Evolutionary conservation across 768 basidiomycete species (phyloP).

Genomic region (Calocera viscosa): DNA sequence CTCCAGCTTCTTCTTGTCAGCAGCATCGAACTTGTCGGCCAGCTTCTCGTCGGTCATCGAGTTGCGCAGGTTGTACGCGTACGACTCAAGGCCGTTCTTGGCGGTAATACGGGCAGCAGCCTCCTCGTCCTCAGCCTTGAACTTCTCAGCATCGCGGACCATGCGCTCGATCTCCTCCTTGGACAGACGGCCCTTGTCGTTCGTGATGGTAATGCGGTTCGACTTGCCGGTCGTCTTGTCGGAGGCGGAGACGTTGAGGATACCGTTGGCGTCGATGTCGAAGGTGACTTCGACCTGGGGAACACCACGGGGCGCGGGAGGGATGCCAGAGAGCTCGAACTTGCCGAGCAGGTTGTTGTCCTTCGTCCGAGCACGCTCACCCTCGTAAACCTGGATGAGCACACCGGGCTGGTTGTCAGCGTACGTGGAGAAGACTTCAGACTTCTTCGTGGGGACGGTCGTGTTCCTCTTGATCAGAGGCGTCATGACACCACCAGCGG

Average conservation of each 20-base stretch:
- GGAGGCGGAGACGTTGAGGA: conserved; percentile 85
- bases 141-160: conserved; percentile 88
- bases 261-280: conserved; percentile 95
- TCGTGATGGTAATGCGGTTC: conserved; percentile 85
- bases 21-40: conserved; percentile 72
- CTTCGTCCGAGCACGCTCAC: conserved; percentile 95
- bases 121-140: conserved; percentile 80
- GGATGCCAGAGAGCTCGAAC: conserved; percentile 94
- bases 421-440: conserved; percentile 96
- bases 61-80: conserved; percentile 90
- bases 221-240: conserved; percentile 98
- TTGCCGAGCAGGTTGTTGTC: conserved; percentile 98
- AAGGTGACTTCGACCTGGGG: conserved; percentile 97
- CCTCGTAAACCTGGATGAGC: conserved; percentile 95
- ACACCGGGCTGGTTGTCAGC: conserved; percentile 98
- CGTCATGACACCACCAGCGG: conserved; percentile 98
- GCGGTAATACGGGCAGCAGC: conserved; percentile 68
- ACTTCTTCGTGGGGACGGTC: conserved; percentile 96
- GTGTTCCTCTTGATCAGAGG: conserved; percentile 98
- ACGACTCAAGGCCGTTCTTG: conserved; percentile 91
- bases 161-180: conserved; percentile 99
- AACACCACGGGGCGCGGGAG: conserved; percentile 92
- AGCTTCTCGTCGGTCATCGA: conserved; percentile 76
- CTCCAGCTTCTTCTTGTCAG: conserved; percentile 77
- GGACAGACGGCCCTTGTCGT: conserved; percentile 92